Evolutionary conservation across 1,284 basidiomycete genomes (phyloP), one percentile per base, ranked within the genome.

Genomic region (Ganoderma resinaceum): DNA sequence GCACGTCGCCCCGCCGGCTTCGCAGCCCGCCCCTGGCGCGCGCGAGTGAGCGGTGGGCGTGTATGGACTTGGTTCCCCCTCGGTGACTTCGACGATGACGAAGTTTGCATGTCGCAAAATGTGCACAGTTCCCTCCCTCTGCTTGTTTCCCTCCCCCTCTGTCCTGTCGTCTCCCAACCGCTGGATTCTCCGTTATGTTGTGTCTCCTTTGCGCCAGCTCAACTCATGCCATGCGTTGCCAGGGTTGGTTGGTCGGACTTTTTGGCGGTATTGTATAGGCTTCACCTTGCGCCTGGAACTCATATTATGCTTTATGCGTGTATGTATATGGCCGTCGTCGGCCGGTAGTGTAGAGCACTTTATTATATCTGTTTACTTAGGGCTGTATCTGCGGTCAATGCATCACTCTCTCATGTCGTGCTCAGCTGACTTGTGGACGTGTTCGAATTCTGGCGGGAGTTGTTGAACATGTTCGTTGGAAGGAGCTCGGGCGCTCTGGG

Each of bases 1-100:
- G 81, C 78, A 79, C 20, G 77, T 80, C 55, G 73, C 76, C 16
- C 76, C 79, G 42, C 61, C 71, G 4, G 23, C 71, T 33, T 66
- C 76, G 29, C 72, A 74, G 49, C 61, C 75, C n/a, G 23, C n/a
- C n/a, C n/a, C 57, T 20, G 57, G 33, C 33, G 58, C 71, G 37
- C 75, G 77, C 31, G 78, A 79, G 57, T 78, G 72, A 76, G 55
- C 67, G 59, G 40, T 42, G 57, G 49, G 58, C 14, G 37, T 37
- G 60, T 58, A 38, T 61, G 66, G 31, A 65, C 60, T 61, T 31
- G 53, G 12, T 55, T 40, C 16, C n/a, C 8, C n/a, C 7, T 65
- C 31, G 57, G 37, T 43, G 35, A 33, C 55, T 20, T 35, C 23
- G 31, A 20, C 29, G 8, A 29, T 12, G 26, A 43, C 31, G 20